These are phyloP conservation scores for Daldinia caldariorum DNA, from an alignment of 495 filamentous ascomycete species.

Conservation along the genomic window DNA sequence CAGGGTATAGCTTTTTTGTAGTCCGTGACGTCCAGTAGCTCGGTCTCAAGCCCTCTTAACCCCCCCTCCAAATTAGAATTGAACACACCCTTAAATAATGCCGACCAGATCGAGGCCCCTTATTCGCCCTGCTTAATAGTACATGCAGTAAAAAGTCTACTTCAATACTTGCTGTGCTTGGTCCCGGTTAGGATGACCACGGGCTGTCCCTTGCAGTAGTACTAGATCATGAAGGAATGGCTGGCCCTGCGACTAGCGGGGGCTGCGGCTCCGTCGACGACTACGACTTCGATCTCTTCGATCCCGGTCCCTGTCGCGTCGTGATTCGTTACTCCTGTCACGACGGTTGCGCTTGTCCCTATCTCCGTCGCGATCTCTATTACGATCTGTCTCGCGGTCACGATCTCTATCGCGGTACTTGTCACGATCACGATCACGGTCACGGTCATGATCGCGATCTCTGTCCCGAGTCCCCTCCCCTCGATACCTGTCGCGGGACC, in stretches of 20 bases:
- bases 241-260: constrained; percentile 32
- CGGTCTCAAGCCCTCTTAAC: neutral
- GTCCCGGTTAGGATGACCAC: neutral
- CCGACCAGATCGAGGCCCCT: neutral
- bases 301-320: constrained; percentile 37
- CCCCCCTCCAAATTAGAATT: neutral
- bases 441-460: constrained; percentile 44
- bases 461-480: constrained; percentile 43
- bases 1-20: constrained; percentile 13
- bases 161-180: neutral
- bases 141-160: neutral
- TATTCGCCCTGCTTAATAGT: neutral
- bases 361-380: constrained; percentile 40
- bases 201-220: constrained; percentile 7
- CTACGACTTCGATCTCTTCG: constrained; percentile 24
- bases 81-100: neutral
- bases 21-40: constrained; percentile 4
- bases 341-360: constrained; percentile 43
- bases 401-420: constrained; percentile 37
- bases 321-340: constrained; percentile 44
- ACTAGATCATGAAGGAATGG: constrained; percentile 12
- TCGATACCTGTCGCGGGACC: constrained; percentile 44
- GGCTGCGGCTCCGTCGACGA: constrained; percentile 44
- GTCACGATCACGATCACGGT: constrained; percentile 44
- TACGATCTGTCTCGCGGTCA: constrained; percentile 36